Evolutionary conservation across 768 basidiomycete genomes (phyloP), one percentile per base, ranked within the genome.

Genomic region (Hygrocybe coccinea): DNA sequence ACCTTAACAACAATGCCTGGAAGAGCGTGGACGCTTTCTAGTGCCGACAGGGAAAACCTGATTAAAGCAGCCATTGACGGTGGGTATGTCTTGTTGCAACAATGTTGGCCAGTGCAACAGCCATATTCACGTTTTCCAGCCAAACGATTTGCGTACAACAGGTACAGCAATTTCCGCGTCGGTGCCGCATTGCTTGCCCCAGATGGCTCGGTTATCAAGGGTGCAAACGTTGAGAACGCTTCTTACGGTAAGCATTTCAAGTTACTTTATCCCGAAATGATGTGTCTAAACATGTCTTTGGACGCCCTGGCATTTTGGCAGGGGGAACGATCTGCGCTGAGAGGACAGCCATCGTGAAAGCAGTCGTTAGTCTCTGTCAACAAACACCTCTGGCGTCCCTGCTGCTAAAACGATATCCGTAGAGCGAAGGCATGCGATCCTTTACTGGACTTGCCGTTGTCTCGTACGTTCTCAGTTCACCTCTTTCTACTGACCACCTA

Each of bases 281-380:
- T 33, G 17, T n/a, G 25, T 25, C 37, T 11, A n/a, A 48, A 44
- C 25, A 19, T 41, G 9, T 38, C 11, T 47, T 43, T 48, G 21
- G 21, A 15, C 7, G 17, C 6, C 19, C 50, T 52, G 14, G n/a
- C 15, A 5, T 43, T 36, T 50, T 37, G 11, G 44, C 52, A 95
- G 94, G 94, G 4, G 91, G 82, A 1, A 82, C 89, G 0, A 95
- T 97, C 56, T 98, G 95, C 61, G 95, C 95, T 0, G 95, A 99
- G 67, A 77, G 95, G 29, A 97, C 95, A 0, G 95, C 95, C 0
- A 76, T 99, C 52, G 87, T 93, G n/a, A 97, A 97, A 69, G 95
- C 92, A 24, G 84, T 88, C 19, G 94, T 95, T 59, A 69, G 90
- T 77, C n/a, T 39, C 47, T 21, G 29, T 5, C 19, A 6, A 5